A percentile compares a stretch with the other conserved stretches of the same genome.
Conservation (phyloP, 805 yeast species). For the Metschnikowia dekortorum region DNA sequence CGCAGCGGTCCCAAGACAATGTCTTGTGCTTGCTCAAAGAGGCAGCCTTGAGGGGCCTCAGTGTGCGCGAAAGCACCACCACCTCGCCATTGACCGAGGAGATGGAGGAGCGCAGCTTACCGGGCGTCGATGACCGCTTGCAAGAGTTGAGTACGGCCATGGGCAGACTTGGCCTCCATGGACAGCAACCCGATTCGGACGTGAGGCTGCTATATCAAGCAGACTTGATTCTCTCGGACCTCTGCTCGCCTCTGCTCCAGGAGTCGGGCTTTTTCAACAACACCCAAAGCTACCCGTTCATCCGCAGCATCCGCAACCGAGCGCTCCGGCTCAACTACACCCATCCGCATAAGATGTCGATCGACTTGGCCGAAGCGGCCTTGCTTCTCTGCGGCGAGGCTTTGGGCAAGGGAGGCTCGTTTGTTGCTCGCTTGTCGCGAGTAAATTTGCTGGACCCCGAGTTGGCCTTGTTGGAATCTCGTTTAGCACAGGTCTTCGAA, state of each 20-base stretch:
- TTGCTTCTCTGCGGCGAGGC: constrained; percentile 27
- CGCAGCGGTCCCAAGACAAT: constrained; percentile 23
- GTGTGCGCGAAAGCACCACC: constrained; percentile 1
- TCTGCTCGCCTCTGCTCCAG: constrained; percentile 31
- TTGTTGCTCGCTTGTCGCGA: constrained; percentile 27
- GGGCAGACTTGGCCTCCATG: not conserved
- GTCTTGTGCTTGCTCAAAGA: constrained; percentile 12
- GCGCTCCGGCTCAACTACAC: constrained; percentile 23
- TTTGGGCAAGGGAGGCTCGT: constrained; percentile 27
- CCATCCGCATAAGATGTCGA: constrained; percentile 25
- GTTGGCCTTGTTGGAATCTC: constrained; percentile 19
- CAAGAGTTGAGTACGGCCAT: constrained; percentile 12
- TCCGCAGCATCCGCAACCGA: constrained; percentile 23
- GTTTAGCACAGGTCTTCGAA: constrained; percentile 25
- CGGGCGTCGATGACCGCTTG: constrained; percentile 19
- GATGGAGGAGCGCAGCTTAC: constrained; percentile 17
- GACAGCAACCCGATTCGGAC: not conserved
- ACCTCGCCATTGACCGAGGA: constrained; percentile 29
- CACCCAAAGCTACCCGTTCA: constrained; percentile 33
- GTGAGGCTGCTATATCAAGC: constrained; percentile 22
- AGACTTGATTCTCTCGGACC: constrained; percentile 35
- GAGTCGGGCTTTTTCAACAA: constrained; percentile 34
- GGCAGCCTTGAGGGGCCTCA: constrained; percentile 4
- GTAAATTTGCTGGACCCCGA: constrained; percentile 29
- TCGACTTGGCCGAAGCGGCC: constrained; percentile 41